These are phyloP conservation scores for Mucor racemosus DNA, from an alignment of 371 early-diverging fungal genomes.

Conservation along the genomic window DNA sequence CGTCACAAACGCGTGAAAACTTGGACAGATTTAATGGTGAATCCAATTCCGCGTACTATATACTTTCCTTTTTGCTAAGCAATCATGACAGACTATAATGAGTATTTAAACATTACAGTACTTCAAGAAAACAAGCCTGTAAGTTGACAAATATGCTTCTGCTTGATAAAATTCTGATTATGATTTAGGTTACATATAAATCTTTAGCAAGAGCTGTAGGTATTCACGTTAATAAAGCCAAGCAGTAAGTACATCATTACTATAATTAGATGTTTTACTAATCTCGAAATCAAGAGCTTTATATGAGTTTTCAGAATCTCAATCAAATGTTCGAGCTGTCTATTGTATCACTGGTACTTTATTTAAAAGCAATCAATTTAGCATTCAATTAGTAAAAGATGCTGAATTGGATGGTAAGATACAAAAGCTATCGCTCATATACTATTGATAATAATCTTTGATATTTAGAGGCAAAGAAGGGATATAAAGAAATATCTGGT, in stretches of 20 bases:
- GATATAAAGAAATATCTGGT: slow-evolving; percentile 12
- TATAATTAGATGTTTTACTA: neutral
- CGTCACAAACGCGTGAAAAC: slow-evolving; percentile 2
- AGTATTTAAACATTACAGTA: slow-evolving; percentile 18
- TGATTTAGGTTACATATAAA: slow-evolving; percentile 27
- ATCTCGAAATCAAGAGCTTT: slow-evolving; percentile 12
- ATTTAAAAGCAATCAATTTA: slow-evolving; percentile 3
- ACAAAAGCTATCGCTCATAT: neutral
- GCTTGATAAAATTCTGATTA: neutral
- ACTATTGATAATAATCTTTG: neutral
- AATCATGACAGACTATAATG: slow-evolving; percentile 18
- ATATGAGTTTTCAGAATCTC: slow-evolving; percentile 17
- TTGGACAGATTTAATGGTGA: neutral
- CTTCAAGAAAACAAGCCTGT: slow-evolving; percentile 30
- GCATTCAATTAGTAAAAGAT: slow-evolving; percentile 21
- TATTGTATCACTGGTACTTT: slow-evolving; percentile 24
- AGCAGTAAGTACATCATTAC: slow-evolving; percentile 20
- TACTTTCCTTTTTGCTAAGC: neutral
- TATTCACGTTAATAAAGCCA: slow-evolving; percentile 24
- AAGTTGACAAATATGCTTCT: neutral
- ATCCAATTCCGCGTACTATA: slow-evolving; percentile 1
- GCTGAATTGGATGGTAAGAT: slow-evolving; percentile 23
- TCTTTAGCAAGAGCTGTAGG: slow-evolving; percentile 21
- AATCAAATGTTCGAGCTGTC: slow-evolving; percentile 3
- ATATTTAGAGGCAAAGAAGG: slow-evolving; percentile 13